Evolutionary conservation across 208 protist species (phyloP).

Genomic region (Balamuthia mandrillaris): DNA sequence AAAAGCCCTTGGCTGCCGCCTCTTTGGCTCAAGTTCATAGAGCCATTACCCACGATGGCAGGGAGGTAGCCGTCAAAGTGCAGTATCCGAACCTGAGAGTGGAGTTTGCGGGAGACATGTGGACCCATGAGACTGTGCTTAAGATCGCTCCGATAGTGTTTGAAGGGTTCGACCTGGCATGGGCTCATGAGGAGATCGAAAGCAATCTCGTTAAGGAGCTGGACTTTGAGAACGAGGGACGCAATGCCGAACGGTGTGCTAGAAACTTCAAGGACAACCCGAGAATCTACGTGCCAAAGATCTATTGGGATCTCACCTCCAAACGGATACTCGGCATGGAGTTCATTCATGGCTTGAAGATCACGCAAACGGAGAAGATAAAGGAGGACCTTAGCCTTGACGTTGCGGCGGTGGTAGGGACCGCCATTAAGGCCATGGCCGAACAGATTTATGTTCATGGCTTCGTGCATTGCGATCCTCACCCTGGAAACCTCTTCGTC

Average conservation of each 20-base stretch:
- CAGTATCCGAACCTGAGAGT: conserved; percentile 57
- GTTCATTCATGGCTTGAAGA: conserved; percentile 80
- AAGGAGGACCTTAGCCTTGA: too few relatives aligned
- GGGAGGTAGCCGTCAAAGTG: conserved; percentile 90
- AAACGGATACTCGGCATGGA: conserved; percentile 84
- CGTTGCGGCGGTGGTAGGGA: too few relatives aligned
- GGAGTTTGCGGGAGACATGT: conserved; percentile 71
- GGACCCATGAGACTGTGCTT: conserved; percentile 78
- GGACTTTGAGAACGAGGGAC: conserved; percentile 87
- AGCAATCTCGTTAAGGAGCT: conserved; percentile 51
- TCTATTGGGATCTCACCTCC: conserved; percentile 58
- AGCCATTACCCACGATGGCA: conserved; percentile 53
- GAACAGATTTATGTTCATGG: conserved; percentile 89
- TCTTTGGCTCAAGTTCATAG: conserved; percentile 86
- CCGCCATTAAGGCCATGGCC: conserved; percentile 61
- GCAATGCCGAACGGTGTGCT: conserved; percentile 80
- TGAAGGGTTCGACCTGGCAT: conserved; percentile 48
- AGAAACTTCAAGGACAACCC: conserved; percentile 67
- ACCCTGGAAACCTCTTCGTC: conserved; percentile 87
- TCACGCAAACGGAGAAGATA: conserved; percentile 50
- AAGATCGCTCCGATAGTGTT: conserved; percentile 71
- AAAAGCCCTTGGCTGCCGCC: conserved; percentile 82
- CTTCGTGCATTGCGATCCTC: conserved; percentile 82
- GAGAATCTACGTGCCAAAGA: conserved; percentile 63
- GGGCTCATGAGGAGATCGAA: conserved; percentile 72